A percentile compares a stretch with the other conserved stretches of the same genome.
Conservation (phyloP, 2,329 filamentous ascomycete genomes). For the Emergomyces pasteurianus region DNA sequence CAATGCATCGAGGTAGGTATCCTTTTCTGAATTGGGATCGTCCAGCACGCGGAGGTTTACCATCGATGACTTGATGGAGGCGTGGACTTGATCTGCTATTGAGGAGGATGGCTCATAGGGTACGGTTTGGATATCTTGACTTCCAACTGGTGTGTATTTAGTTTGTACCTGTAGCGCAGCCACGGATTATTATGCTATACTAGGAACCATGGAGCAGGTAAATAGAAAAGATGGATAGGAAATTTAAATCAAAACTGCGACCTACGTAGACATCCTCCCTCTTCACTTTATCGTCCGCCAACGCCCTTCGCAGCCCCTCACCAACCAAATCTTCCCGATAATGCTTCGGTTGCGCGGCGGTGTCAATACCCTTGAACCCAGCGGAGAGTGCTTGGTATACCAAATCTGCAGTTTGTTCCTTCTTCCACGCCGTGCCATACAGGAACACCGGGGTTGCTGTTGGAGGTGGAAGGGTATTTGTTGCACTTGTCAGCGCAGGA, state of each 20-base stretch:
- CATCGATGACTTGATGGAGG: slow-evolving; percentile 57
- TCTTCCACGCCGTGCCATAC: slow-evolving; percentile 84
- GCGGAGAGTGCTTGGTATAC: slow-evolving; percentile 55
- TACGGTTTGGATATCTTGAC: slow-evolving; percentile 49
- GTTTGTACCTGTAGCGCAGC: slow-evolving; percentile 52
- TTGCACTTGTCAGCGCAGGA: slow-evolving; percentile 5
- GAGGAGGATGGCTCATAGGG: slow-evolving; percentile 51
- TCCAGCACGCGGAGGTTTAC: slow-evolving; percentile 40
- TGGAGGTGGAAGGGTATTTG: slow-evolving; percentile 3
- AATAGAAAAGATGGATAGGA: not conserved
- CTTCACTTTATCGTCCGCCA: slow-evolving; percentile 46
- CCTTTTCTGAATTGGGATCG: slow-evolving; percentile 20
- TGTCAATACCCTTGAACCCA: slow-evolving; percentile 65
- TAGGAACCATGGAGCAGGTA: not conserved
- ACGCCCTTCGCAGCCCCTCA: slow-evolving; percentile 50
- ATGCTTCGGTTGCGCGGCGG: slow-evolving; percentile 65
- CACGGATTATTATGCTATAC: not conserved
- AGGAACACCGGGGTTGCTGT: slow-evolving; percentile 38
- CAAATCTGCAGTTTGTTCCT: slow-evolving; percentile 51
- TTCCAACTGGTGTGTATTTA: slow-evolving; percentile 59
- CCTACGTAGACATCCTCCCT: slow-evolving; percentile 53
- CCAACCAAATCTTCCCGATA: slow-evolving; percentile 64
- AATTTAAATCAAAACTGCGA: slow-evolving; percentile 4
- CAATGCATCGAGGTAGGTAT: slow-evolving; percentile 45
- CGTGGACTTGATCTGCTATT: slow-evolving; percentile 52